These are phyloP conservation scores for Hirsutella minnesotensis DNA, from an alignment of 2,329 filamentous ascomycete species.

Conservation along the genomic window DNA sequence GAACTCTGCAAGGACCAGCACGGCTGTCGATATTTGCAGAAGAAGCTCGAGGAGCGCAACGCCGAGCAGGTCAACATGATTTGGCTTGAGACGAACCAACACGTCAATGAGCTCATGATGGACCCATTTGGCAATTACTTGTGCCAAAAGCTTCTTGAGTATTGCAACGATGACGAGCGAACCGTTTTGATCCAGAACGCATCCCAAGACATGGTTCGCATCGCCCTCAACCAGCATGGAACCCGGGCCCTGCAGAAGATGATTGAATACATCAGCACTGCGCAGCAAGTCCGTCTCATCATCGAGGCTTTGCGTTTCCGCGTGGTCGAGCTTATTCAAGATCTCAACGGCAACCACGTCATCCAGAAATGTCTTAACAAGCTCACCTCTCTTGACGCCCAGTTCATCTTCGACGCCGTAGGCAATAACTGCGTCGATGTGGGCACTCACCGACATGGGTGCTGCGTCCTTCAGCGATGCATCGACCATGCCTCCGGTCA, in stretches of 20 bases:
- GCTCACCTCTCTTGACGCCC: constrained; percentile 68
- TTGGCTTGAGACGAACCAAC: constrained; percentile 83
- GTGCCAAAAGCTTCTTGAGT: constrained; percentile 95
- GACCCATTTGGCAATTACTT: constrained; percentile 99
- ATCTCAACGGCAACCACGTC: constrained; percentile 96
- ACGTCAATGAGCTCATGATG: constrained; percentile 96
- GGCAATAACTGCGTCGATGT: constrained; percentile 78
- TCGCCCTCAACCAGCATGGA: constrained; percentile 93
- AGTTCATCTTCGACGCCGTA: constrained; percentile 96
- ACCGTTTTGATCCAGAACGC: constrained; percentile 88
- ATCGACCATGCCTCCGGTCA: constrained; percentile 90
- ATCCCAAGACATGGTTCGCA: constrained; percentile 74
- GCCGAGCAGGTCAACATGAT: constrained; percentile 81
- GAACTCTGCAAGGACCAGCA: constrained; percentile 94
- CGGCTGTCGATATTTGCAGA: constrained; percentile 91
- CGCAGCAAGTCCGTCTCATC: constrained; percentile 76
- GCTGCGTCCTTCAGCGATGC: constrained; percentile 94
- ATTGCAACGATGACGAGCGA: constrained; percentile 87
- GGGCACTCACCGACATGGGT: constrained; percentile 93
- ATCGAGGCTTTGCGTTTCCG: constrained; percentile 71
- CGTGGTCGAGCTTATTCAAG: constrained; percentile 91
- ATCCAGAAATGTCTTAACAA: constrained; percentile 99
- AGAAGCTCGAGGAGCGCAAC: constrained; percentile 86
- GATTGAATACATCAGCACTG: constrained; percentile 90
- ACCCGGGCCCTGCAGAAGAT: constrained; percentile 97